These are phyloP conservation scores for Fusarium veterinarium DNA, from an alignment of 2,329 filamentous ascomycete species.

Conservation along the genomic window DNA sequence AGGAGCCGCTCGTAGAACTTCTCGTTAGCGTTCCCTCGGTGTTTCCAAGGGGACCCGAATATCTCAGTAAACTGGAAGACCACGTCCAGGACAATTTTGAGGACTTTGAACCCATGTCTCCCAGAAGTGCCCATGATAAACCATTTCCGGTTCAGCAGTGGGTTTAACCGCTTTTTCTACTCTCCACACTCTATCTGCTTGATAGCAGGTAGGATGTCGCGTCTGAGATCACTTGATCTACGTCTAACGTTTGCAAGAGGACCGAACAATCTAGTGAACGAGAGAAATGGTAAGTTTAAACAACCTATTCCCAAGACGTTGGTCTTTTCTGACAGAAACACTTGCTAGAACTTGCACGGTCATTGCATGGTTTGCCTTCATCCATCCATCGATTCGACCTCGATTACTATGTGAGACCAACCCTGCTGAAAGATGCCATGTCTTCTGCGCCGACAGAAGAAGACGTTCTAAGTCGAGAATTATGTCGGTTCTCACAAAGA, in stretches of 20 bases:
- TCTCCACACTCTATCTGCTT: background rate
- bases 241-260: background rate
- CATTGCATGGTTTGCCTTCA: background rate
- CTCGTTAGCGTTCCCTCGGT: background rate
- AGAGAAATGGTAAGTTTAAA: background rate
- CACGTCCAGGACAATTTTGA: background rate
- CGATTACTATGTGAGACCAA: background rate
- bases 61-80: background rate
- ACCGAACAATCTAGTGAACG: background rate
- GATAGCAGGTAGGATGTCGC: conserved; percentile 5
- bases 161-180: background rate
- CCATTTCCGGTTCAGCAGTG: rapidly evolving
- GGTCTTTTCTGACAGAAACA: background rate
- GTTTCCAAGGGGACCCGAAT: background rate
- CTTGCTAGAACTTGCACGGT: background rate
- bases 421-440: background rate
- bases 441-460: background rate
- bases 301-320: rapidly evolving
- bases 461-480: background rate
- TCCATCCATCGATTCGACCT: background rate
- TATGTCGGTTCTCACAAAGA: conserved; percentile 1
- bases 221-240: background rate
- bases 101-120: background rate
- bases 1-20: background rate
- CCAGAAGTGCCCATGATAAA: conserved; percentile 1